Evolutionary conservation across 192 early-diverging fungal species (phyloP), one percentile per base, ranked within the genome.

Genomic region (Dissophora ornata): DNA sequence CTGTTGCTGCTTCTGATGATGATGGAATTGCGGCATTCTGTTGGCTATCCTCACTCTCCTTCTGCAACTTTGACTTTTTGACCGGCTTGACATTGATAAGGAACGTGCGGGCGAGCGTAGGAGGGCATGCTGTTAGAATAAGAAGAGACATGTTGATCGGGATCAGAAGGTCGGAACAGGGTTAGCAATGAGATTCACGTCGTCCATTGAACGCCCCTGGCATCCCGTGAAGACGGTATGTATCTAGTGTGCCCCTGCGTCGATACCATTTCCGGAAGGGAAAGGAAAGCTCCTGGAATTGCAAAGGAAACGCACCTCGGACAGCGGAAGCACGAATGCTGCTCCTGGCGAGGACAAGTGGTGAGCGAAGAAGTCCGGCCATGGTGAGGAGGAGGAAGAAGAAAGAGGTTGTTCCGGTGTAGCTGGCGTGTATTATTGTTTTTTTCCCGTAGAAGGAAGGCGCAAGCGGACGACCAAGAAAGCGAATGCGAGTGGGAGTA

Each of bases 351-450:
- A 67, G 58, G 46, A 75, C 57, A 6, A 71, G 54, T 12, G 73
- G 64, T 19, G 73, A 62, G 44, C 73, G 73, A 32, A 77, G 36
- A 26, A 77, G 64, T 67, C 73, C 73, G 42, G 73, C 65, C 73
- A 77, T 77, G 36, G 36, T 13, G 36, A 9, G 36, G 36, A n/a
- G n/a, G n/a, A n/a, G 36, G 36, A 38, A 38, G 36, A 13, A 13
- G 36, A 38, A 38, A 9, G 36, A 38, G 36, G 36, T n/a, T n/a
- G n/a, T n/a, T n/a, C n/a, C n/a, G n/a, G n/a, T n/a, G n/a, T n/a
- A n/a, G n/a, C n/a, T n/a, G n/a, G n/a, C n/a, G n/a, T n/a, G n/a
- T n/a, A n/a, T n/a, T n/a, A n/a, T n/a, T n/a, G n/a, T n/a, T n/a
- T n/a, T n/a, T n/a, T n/a, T n/a, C n/a, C n/a, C n/a, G n/a, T n/a